Evolutionary conservation across 495 filamentous ascomycete species (phyloP).

Genomic region (Penicillium chermesinum): DNA sequence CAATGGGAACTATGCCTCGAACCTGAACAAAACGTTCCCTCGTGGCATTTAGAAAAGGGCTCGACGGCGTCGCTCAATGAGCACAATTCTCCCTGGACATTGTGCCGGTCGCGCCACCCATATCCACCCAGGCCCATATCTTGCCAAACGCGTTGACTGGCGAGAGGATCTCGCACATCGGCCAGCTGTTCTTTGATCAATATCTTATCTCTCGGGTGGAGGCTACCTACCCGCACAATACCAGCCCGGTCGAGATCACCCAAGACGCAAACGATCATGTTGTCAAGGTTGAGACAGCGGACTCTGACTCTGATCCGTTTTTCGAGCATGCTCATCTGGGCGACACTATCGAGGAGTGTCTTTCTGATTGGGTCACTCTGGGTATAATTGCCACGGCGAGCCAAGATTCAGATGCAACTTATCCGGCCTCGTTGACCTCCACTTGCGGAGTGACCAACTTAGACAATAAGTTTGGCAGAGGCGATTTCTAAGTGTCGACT

Average conservation of each 20-base stretch:
- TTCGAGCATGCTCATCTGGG: constrained; percentile 54
- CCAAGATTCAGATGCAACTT: constrained; percentile 1
- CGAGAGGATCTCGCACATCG: constrained; percentile 49
- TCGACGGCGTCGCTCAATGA: constrained; percentile 44
- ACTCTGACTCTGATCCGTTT: constrained; percentile 49
- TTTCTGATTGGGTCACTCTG: constrained; percentile 50
- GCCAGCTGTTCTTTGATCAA: constrained; percentile 58
- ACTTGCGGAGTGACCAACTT: background rate
- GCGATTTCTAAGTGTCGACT: background rate
- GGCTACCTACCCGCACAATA: constrained; percentile 48
- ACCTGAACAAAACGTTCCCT: constrained; percentile 43
- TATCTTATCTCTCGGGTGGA: constrained; percentile 42
- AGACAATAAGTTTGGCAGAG: background rate
- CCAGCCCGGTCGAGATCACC: constrained; percentile 42
- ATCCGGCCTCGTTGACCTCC: background rate
- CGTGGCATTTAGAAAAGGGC: constrained; percentile 48
- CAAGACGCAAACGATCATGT: constrained; percentile 47
- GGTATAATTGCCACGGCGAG: constrained; percentile 38
- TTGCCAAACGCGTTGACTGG: constrained; percentile 45
- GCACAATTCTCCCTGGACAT: constrained; percentile 50
- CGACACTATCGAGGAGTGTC: constrained; percentile 43
- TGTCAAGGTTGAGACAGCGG: constrained; percentile 41
- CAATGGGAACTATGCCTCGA: constrained; percentile 24
- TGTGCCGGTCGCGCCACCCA: constrained; percentile 47
- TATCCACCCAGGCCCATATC: constrained; percentile 34